Base-by-base conservation (phyloP, 306 rosid genomes). In the Malus sieversii region DNA sequence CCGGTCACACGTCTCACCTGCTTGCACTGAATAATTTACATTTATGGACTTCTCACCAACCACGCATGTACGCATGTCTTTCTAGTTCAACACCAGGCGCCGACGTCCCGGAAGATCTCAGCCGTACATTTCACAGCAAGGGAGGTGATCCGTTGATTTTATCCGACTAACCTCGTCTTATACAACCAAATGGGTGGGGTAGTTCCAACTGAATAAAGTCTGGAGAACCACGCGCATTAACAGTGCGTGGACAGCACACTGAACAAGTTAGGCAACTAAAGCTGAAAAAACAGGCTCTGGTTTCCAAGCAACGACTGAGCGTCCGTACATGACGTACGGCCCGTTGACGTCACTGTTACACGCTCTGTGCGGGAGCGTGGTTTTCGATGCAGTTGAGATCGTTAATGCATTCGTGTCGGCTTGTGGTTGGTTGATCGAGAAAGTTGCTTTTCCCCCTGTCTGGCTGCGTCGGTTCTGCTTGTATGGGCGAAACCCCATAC, bases 1-100 rank as follows among this genome's bases (percentile, higher is more conserved):
- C 86, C 82, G 64, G 85, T 87, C 69, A 66, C 69, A 23, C 13
- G 38, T 29, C 70, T 62, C 46, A 52, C 65, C 72, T n/a, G 35
- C 16, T 46, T 42, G 33, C 10, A 25, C 18, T 1, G 33, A 29
- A 30, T 42, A 66, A 68, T 78, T 58, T 27, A 75, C 61, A 71
- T 77, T 58, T 22, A 20, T 66, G 23, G 80, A 64, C 80, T 12
- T 30, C 71, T 65, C 10, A 80, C 83, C 81, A 59, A 78, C 85
- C 40, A 0, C 77, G 12, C 67, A 35, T 23, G 77, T 48, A 0
- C 78, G 12, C 66, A 23, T 23, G 15, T 25, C 60, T 20, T 8
- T 8, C 82, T 8, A 70, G 75, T 73, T 72, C 42, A 29, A 13
- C 20, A 8, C 3, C 35, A 14, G 53, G 67, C 0, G 30, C 64